phyloP scores from a whole-genome alignment of 2,329 filamentous ascomycete genomes.

The Pochonia chlamydosporia region DNA sequence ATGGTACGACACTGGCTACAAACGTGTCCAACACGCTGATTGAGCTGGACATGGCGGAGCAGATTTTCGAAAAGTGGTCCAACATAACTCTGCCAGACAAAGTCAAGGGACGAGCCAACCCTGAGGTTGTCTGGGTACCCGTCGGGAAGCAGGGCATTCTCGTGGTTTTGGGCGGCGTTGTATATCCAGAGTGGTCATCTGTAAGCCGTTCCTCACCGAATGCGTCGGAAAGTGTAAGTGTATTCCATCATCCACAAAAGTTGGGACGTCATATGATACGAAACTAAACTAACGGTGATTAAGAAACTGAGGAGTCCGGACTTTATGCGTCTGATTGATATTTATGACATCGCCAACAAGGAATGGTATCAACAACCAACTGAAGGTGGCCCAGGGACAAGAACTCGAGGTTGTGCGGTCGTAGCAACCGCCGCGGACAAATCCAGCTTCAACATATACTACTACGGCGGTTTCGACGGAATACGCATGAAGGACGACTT shows the following conservation, averaged over 20 bases:
- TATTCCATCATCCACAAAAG: too few relatives aligned
- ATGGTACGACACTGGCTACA: slow-evolving; percentile 31
- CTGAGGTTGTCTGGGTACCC: slow-evolving; percentile 69
- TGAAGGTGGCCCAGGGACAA: slow-evolving; percentile 49
- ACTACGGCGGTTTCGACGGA: slow-evolving; percentile 70
- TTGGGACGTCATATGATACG: too few relatives aligned
- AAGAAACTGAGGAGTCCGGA: slow-evolving; percentile 59
- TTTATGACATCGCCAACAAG: slow-evolving; percentile 67
- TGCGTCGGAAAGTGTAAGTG: slow-evolving; percentile 26
- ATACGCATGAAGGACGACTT: slow-evolving; percentile 32
- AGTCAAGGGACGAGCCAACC: slow-evolving; percentile 52
- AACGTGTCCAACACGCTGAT: slow-evolving; percentile 52
- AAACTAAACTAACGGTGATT: slow-evolving; percentile 8
- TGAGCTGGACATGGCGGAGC: slow-evolving; percentile 51
- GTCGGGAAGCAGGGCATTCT: slow-evolving; percentile 71
- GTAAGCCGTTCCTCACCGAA: slow-evolving; percentile 20
- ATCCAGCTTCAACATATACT: slow-evolving; percentile 77
- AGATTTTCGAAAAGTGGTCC: slow-evolving; percentile 46
- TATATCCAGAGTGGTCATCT: slow-evolving; percentile 45
- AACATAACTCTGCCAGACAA: slow-evolving; percentile 47
- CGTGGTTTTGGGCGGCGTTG: slow-evolving; percentile 71
- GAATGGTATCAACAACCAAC: slow-evolving; percentile 68
- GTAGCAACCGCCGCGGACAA: slow-evolving; percentile 65
- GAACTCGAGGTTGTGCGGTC: slow-evolving; percentile 66
- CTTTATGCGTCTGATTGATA: slow-evolving; percentile 67